Conservation (phyloP, 1,284 basidiomycete species). For the Cryptococcus deneoformans region DNA sequence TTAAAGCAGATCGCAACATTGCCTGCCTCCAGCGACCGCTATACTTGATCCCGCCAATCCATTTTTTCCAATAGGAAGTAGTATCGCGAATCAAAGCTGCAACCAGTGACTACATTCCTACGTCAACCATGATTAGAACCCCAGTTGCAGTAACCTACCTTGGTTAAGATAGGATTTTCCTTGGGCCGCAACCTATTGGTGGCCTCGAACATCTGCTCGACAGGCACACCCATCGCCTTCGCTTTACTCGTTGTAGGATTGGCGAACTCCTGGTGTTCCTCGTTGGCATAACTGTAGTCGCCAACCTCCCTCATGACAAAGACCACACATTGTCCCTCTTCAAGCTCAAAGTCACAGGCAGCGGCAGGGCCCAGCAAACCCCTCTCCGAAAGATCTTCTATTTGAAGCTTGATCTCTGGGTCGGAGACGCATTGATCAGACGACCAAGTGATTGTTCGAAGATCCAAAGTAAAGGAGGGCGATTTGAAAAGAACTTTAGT, state of each 20-base stretch:
- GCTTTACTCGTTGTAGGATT: constrained; percentile 44
- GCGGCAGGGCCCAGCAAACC: constrained; percentile 38
- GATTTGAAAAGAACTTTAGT: constrained; percentile 69
- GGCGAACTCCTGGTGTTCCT: constrained; percentile 31
- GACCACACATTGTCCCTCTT: constrained; percentile 79
- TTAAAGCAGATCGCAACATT: constrained; percentile 82
- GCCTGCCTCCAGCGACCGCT: constrained; percentile 90
- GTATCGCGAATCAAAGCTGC: constrained; percentile 54
- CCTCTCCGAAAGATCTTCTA: constrained; percentile 39
- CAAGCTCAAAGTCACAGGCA: constrained; percentile 55
- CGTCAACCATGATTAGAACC: not conserved
- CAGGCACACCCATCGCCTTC: constrained; percentile 54
- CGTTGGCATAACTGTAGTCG: constrained; percentile 39
- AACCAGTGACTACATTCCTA: constrained; percentile 17
- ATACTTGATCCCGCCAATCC: constrained; percentile 70
- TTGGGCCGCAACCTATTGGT: constrained; percentile 56
- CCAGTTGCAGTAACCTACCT: constrained; percentile 44
- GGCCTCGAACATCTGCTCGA: constrained; percentile 55
- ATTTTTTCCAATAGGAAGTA: constrained; percentile 77
- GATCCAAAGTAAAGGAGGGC: constrained; percentile 62
- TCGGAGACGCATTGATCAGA: constrained; percentile 51
- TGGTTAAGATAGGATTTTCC: constrained; percentile 64
- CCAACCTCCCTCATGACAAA: constrained; percentile 67
- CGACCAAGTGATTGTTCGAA: constrained; percentile 62
- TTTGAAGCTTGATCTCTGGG: constrained; percentile 59